These are phyloP conservation scores for Xylaria sp. DNA, from an alignment of 2,329 filamentous ascomycete genomes.

Conservation along the genomic window DNA sequence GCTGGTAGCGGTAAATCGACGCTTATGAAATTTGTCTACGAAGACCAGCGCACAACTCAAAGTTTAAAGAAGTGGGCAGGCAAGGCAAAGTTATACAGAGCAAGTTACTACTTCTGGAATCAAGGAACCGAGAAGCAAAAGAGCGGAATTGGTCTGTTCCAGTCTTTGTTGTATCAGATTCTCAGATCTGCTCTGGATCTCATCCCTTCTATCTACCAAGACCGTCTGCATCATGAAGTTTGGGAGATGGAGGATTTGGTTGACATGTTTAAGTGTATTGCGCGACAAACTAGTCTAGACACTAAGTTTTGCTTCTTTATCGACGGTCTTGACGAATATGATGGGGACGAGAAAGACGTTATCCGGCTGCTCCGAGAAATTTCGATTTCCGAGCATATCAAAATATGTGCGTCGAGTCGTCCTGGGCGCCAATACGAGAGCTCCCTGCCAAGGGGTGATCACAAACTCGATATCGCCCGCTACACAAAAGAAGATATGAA, in stretches of 20 bases:
- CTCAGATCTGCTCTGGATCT: not conserved
- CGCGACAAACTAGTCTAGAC: not conserved
- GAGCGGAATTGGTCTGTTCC: slow-evolving; percentile 1
- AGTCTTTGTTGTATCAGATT: slow-evolving; percentile 17
- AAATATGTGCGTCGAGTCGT: slow-evolving; percentile 16
- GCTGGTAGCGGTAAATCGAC: slow-evolving; percentile 21
- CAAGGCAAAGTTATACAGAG: not conserved
- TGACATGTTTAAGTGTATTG: not conserved
- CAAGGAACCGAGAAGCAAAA: slow-evolving; percentile 18
- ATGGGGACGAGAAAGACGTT: not conserved
- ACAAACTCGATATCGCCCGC: not conserved
- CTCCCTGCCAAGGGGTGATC: not conserved
- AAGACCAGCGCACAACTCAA: not conserved
- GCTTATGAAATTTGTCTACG: slow-evolving; percentile 6
- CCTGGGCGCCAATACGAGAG: slow-evolving; percentile 18
- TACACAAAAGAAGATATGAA: not conserved
- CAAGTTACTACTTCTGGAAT: slow-evolving; percentile 20
- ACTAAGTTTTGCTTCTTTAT: not conserved
- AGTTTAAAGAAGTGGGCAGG: slow-evolving; percentile 5
- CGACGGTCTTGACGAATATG: not conserved
- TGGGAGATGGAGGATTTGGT: not conserved
- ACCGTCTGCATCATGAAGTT: not conserved
- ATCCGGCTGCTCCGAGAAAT: not conserved
- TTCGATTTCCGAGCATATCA: not conserved
- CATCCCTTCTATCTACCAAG: not conserved